Evolutionary conservation across 164 flowering plant genomes (phyloP), one percentile per base, ranked within the genome.

Genomic region (Umbellularia californica): DNA sequence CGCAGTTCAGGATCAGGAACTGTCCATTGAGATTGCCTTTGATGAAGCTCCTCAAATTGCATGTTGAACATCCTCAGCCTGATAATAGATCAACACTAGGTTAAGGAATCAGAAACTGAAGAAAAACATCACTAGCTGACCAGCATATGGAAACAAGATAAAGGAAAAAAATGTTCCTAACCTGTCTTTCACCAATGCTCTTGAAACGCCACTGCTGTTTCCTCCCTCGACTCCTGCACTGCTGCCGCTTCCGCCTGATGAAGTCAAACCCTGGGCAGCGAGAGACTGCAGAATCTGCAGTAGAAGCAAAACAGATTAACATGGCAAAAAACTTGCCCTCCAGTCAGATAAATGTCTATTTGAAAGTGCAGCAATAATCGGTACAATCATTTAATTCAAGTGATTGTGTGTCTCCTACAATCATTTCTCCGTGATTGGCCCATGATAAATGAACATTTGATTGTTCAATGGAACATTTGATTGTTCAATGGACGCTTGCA

Each of bases 1-100:
- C 98, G 88, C 77, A 95, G 78, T 82, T 95, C 99, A 20, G 88
- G 86, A 75, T 95, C 99, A 27, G 99, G 97, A 69, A 95, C 98
- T 20, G 99, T 89, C 99, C 99, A 95, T 74, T 93, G 98, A 77
- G 92, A 88, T 82, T 95, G 99, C 80, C 93, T 88, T 70, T 87
- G 95, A 84, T 95, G 97, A 82, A 95, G 89, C 84, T 95, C 99
- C 78, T 95, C 98, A 84, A 93, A 93, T 79, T 86, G 91, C 52
- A 82, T 22, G 76, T 93, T 95, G 77, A 95, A 95, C 12, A 83
- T 84, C 88, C 90, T 95, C 77, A 88, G 88, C 82, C 91, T 88
- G 80, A 72, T 69, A 30, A 76, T 25, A n/a, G 35, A 72, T 50
- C n/a, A 51, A n/a, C 52, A 77, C 72, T 69, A 19, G 22, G 4